A percentile compares a stretch with the other conserved stretches of the same genome.
Evolutionary conservation across 2,329 filamentous ascomycete species (phyloP).

Genomic region (Ascochyta viciae-villosae): DNA sequence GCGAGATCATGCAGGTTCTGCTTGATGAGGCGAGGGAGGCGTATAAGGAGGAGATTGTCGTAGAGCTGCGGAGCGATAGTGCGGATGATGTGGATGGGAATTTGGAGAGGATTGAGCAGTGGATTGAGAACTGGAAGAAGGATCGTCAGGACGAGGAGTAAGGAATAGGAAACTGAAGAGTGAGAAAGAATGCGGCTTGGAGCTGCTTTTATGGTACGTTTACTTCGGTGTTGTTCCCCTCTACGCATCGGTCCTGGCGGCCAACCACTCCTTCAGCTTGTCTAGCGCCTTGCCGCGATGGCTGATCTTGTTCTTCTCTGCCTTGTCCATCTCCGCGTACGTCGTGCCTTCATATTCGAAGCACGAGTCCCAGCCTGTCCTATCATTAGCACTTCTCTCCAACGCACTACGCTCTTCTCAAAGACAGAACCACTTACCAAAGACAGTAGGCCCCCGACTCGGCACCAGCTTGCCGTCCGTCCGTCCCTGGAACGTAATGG

Average conservation of each 20-base stretch:
- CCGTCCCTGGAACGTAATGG: slow-evolving; percentile 88
- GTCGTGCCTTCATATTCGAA: slow-evolving; percentile 92
- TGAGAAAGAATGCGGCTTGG: neutral
- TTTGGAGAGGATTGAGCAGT: slow-evolving; percentile 80
- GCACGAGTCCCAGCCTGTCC: slow-evolving; percentile 88
- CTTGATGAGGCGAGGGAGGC: slow-evolving; percentile 87
- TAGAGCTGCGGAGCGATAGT: slow-evolving; percentile 84
- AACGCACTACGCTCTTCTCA: neutral
- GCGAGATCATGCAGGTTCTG: slow-evolving; percentile 96
- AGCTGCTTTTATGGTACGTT: slow-evolving; percentile 12
- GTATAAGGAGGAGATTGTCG: slow-evolving; percentile 85
- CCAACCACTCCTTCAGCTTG: slow-evolving; percentile 85
- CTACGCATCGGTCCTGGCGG: slow-evolving; percentile 42
- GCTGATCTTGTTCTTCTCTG: slow-evolving; percentile 88
- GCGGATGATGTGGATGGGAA: slow-evolving; percentile 91
- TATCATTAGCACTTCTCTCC: slow-evolving; percentile 1
- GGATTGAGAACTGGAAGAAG: slow-evolving; percentile 83
- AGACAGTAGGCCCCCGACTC: slow-evolving; percentile 78
- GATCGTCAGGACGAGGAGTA: slow-evolving; percentile 58
- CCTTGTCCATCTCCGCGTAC: slow-evolving; percentile 93
- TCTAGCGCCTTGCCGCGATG: slow-evolving; percentile 87
- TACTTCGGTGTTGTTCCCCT: neutral
- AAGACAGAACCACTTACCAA: slow-evolving; percentile 68
- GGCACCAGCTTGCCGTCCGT: slow-evolving; percentile 87
- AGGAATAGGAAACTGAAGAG: neutral